Conservation (phyloP, 495 filamentous ascomycete species). For the Umbilicaria muhlenbergii region DNA sequence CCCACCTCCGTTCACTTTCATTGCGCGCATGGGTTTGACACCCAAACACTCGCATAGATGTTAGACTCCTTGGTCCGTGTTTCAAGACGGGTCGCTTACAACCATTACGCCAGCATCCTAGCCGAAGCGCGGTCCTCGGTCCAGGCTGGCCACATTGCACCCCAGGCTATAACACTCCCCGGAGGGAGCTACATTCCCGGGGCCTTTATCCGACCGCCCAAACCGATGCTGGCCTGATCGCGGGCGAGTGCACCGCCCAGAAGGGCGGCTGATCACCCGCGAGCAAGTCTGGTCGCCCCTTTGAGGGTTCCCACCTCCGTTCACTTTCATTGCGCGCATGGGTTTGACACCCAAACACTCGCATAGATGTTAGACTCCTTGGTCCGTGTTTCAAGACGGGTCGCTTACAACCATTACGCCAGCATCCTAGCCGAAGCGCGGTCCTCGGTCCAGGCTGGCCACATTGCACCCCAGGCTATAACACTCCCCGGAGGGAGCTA, state of each 20-base stretch:
- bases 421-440: constrained; percentile 44
- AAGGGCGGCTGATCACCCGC: constrained; percentile 37
- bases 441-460: constrained; percentile 36
- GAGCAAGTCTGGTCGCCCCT: constrained; percentile 44
- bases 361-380: constrained; percentile 58
- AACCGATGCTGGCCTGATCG: constrained; percentile 49
- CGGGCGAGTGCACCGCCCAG: constrained; percentile 36
- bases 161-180: constrained; percentile 46
- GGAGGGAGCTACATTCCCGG: constrained; percentile 39
- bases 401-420: constrained; percentile 45
- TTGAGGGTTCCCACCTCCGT: constrained; percentile 41
- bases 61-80: constrained; percentile 63
- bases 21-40: constrained; percentile 52
- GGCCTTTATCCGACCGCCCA: constrained; percentile 38
- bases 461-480: constrained; percentile 41
- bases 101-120: constrained; percentile 51
- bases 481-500: constrained; percentile 42
- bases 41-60: constrained; percentile 51
- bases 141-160: constrained; percentile 31
- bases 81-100: constrained; percentile 50
- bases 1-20: constrained; percentile 56
- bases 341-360: constrained; percentile 54
- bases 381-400: constrained; percentile 60
- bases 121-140: constrained; percentile 40
- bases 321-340: constrained; percentile 55